Evolutionary conservation across 768 basidiomycete genomes (phyloP).

Genomic region (Cystobasidium tubakii): DNA sequence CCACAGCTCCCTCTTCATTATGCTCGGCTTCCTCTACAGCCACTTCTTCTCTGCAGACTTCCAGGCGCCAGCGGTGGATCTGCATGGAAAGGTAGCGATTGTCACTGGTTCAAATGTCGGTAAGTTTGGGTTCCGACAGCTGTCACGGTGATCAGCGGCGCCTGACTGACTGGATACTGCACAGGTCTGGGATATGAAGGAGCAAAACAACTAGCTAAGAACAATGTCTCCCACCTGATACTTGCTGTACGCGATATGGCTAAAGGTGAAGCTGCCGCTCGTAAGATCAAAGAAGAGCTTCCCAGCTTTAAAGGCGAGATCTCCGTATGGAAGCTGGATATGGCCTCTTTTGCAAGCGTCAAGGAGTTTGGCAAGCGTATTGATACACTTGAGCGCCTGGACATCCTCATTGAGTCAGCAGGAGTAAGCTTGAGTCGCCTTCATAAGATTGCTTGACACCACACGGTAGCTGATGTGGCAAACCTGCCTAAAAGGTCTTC

Average conservation of each 20-base stretch:
- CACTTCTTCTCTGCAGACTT: slow-evolving; percentile 1
- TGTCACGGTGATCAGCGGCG: not conserved
- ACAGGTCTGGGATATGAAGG: slow-evolving; percentile 20
- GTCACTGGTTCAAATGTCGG: slow-evolving; percentile 14
- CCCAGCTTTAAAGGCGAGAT: not conserved
- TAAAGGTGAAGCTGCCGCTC: slow-evolving; percentile 2
- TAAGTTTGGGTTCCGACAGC: not conserved
- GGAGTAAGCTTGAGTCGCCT: not conserved
- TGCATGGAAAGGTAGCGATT: not conserved
- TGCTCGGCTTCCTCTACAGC: not conserved
- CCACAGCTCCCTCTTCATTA: not conserved
- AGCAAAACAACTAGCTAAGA: not conserved
- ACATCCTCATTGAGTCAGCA: not conserved
- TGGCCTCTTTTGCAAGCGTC: not conserved
- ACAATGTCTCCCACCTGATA: not conserved
- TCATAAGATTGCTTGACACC: too few species aligned
- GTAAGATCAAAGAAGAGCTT: not conserved
- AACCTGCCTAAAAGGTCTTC: not conserved
- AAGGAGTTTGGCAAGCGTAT: not conserved
- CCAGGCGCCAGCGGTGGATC: not conserved
- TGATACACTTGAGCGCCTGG: not conserved
- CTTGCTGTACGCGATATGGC: not conserved
- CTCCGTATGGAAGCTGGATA: not conserved
- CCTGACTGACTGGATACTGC: not conserved
- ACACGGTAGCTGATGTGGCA: not conserved